A percentile compares a stretch with the other conserved stretches of the same genome.
phyloP scores from a whole-genome alignment of 2,329 filamentous ascomycete species.

The Fusarium penzigii region DNA sequence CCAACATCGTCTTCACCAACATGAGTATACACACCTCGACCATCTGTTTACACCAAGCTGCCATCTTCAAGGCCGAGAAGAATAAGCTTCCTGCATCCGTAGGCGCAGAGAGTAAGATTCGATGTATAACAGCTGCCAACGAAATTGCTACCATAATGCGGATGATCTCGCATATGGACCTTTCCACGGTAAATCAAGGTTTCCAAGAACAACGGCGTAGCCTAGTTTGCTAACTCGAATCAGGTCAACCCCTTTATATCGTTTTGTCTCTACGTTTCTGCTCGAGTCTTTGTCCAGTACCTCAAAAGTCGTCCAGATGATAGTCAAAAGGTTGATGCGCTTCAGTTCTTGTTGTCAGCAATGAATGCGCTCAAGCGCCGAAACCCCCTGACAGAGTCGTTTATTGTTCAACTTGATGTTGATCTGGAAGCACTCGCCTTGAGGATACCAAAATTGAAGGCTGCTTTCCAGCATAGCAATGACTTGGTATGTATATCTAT shows the following conservation, averaged over 20 bases:
- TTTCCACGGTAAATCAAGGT: slow-evolving; percentile 67
- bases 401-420: slow-evolving; percentile 88
- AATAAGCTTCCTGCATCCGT: slow-evolving; percentile 76
- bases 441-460: slow-evolving; percentile 58
- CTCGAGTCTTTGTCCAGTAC: slow-evolving; percentile 93
- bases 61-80: slow-evolving; percentile 96
- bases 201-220: too few species aligned
- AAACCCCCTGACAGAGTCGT: slow-evolving; percentile 91
- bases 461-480: slow-evolving; percentile 54
- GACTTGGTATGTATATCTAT: slow-evolving; percentile 48
- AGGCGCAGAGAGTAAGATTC: slow-evolving; percentile 84
- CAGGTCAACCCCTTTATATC: slow-evolving; percentile 96
- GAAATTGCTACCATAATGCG: slow-evolving; percentile 96
- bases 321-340: slow-evolving; percentile 71
- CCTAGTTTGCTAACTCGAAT: slow-evolving; percentile 19
- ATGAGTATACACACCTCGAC: slow-evolving; percentile 97
- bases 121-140: slow-evolving; percentile 90
- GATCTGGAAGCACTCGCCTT: slow-evolving; percentile 77
- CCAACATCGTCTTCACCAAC: slow-evolving; percentile 90
- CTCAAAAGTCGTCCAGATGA: slow-evolving; percentile 93
- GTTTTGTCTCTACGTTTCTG: slow-evolving; percentile 94
- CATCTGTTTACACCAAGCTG: slow-evolving; percentile 96
- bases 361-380: slow-evolving; percentile 87
- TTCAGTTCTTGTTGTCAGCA: slow-evolving; percentile 87
- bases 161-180: slow-evolving; percentile 87